A percentile compares a stretch with the other conserved stretches of the same genome.
phyloP scores from a whole-genome alignment of 306 rosid species.

The Pachyrhizus erosus region DNA sequence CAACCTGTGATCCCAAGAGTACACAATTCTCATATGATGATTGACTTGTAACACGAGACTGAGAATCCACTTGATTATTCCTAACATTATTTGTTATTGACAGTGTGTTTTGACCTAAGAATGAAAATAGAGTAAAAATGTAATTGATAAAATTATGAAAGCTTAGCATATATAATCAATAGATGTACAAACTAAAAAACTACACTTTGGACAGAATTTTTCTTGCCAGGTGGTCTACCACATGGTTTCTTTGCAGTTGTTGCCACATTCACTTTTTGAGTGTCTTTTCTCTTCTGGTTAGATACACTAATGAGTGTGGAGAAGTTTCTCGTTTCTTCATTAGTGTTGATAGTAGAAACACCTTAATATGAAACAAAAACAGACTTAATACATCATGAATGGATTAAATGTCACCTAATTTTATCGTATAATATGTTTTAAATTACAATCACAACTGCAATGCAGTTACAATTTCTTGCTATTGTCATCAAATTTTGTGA shows the following conservation, averaged over 20 bases:
- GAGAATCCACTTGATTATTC: conserved; percentile 48
- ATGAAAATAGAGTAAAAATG: neutral
- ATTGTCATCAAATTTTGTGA: no score
- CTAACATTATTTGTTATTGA: conserved; percentile 43
- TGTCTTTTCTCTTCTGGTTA: conserved; percentile 63
- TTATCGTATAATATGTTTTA: no score
- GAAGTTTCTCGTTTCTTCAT: conserved; percentile 44
- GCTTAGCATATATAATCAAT: neutral
- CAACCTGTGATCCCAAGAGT: conserved; percentile 48
- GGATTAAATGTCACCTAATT: no score
- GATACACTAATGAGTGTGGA: conserved; percentile 49
- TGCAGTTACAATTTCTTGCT: no score
- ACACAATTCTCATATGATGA: conserved; percentile 46
- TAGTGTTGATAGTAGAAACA: conserved; percentile 37
- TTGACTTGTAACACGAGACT: conserved; percentile 45
- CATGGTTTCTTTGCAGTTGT: conserved; percentile 66
- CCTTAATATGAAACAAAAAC: no score
- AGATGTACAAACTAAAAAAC: conserved; percentile 19
- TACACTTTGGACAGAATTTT: conserved; percentile 52
- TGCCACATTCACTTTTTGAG: conserved; percentile 45
- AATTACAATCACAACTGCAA: no score
- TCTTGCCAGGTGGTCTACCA: conserved; percentile 43
- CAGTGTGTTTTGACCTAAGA: conserved; percentile 49
- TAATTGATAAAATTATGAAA: neutral
- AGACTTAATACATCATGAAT: no score